Percentiles rank a stretch among this genome's conserved stretches.
Evolutionary conservation across 2,329 filamentous ascomycete genomes (phyloP).

Genomic region (Colletotrichum trifolii): DNA sequence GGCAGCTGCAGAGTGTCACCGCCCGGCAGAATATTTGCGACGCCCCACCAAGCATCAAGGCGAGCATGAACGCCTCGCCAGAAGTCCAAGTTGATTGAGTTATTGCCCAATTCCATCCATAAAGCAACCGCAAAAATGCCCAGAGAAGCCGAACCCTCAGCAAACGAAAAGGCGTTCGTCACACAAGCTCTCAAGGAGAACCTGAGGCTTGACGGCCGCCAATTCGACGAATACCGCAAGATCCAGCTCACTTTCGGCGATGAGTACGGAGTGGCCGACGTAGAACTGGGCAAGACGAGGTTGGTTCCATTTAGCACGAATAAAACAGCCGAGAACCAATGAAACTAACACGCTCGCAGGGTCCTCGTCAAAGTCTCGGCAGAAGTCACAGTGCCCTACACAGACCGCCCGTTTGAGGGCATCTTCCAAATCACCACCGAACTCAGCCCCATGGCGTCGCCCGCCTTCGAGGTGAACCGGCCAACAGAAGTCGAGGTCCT

Average conservation of each 20-base stretch:
- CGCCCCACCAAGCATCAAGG: constrained; percentile 36
- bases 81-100: constrained; percentile 1
- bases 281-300: constrained; percentile 91
- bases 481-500: constrained; percentile 87
- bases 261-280: constrained; percentile 89
- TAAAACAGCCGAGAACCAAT: too few species aligned
- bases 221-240: constrained; percentile 81
- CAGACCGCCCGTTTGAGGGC: constrained; percentile 94
- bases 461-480: constrained; percentile 87
- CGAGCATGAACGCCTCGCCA: constrained; percentile 31
- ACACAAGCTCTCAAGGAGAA: constrained; percentile 83
- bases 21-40: constrained; percentile 61
- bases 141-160: constrained; percentile 89
- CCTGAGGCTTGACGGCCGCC: constrained; percentile 85
- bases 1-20: constrained; percentile 47
- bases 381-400: constrained; percentile 85
- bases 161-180: constrained; percentile 89
- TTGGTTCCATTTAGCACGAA: constrained; percentile 45
- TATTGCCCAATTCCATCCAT: constrained; percentile 31
- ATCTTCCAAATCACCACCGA: constrained; percentile 93
- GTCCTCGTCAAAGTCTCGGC: constrained; percentile 87
- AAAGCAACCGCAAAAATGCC: constrained; percentile 72
- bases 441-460: constrained; percentile 90
- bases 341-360: constrained; percentile 55
- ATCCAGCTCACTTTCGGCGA: constrained; percentile 86